These are phyloP conservation scores for Dictyophora rubrovolvata DNA, from an alignment of 768 basidiomycete genomes.

Conservation along the genomic window DNA sequence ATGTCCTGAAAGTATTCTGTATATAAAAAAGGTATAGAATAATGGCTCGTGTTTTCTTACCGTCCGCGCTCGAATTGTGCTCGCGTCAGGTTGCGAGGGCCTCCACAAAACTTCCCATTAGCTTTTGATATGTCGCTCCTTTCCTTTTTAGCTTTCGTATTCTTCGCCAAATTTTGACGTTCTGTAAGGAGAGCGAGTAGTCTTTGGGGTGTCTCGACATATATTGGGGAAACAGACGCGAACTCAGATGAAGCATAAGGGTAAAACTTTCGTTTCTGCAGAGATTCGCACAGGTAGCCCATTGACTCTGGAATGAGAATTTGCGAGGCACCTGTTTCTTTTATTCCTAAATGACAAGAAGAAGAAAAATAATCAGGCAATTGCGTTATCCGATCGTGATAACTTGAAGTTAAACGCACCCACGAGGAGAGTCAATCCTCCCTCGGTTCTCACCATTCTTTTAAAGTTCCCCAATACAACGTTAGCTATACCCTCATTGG, in stretches of 20 bases:
- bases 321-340: not conserved
- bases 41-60: not conserved
- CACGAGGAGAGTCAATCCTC: not conserved
- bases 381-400: not conserved
- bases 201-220: not conserved
- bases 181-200: not conserved
- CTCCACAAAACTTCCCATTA: conserved; percentile 1
- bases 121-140: conserved; percentile 3
- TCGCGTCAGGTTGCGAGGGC: not conserved
- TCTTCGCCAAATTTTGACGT: not conserved
- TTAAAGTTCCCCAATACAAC: not conserved
- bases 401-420: not conserved
- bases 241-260: not conserved
- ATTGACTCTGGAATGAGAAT: not conserved
- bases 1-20: no score
- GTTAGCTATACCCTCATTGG: not conserved
- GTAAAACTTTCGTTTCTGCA: not conserved
- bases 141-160: conserved; percentile 1
- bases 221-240: conserved; percentile 5
- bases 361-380: not conserved
- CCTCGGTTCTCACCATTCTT: not conserved
- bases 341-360: not conserved
- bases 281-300: not conserved
- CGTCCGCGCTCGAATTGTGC: conserved; percentile 6
- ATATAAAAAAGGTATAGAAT: not conserved